Percentiles rank a stretch among this genome's conserved stretches.
Evolutionary conservation across 208 protist species (phyloP).

Genomic region (Leishmania aethiopica): DNA sequence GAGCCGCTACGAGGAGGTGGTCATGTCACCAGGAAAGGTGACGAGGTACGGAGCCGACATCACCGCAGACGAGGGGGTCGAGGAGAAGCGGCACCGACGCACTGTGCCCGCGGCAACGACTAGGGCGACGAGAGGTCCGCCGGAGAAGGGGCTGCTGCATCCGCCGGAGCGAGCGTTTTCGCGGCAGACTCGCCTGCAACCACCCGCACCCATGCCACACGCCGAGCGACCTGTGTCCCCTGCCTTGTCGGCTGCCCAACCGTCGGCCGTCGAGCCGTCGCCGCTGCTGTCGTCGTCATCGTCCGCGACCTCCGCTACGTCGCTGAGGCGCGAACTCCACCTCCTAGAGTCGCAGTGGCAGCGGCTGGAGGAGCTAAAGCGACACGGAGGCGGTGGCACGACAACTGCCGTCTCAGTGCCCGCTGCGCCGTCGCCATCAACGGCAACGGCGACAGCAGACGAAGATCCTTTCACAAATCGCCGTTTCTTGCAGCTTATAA

Average conservation of each 20-base stretch:
- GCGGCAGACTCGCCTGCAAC: not conserved
- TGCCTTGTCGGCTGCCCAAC: not conserved
- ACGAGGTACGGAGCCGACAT: not conserved
- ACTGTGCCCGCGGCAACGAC: not conserved
- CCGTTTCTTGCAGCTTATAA: conserved; percentile 29
- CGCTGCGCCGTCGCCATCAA: not conserved
- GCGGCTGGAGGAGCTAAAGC: conserved; percentile 63
- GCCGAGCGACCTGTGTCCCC: not conserved
- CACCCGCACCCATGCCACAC: not conserved
- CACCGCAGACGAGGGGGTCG: not conserved
- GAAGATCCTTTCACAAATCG: conserved; percentile 10
- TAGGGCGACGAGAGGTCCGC: not conserved
- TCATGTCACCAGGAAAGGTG: conserved; percentile 10
- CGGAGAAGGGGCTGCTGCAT: not conserved
- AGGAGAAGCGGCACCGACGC: not conserved
- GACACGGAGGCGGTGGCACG: conserved; percentile 17
- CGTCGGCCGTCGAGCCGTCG: not conserved
- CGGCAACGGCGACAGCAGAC: not conserved
- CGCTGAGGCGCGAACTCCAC: conserved; percentile 52
- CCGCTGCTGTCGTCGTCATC: conserved; percentile 1
- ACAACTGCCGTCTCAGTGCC: not conserved
- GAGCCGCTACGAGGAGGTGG: conserved; percentile 52
- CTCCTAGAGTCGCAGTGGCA: conserved; percentile 77
- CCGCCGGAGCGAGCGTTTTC: not conserved
- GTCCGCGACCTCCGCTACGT: conserved; percentile 10